Evolutionary conservation across 2,329 filamentous ascomycete species (phyloP), one percentile per base, ranked within the genome.

Genomic region (Tolypocladium ovalisporum): DNA sequence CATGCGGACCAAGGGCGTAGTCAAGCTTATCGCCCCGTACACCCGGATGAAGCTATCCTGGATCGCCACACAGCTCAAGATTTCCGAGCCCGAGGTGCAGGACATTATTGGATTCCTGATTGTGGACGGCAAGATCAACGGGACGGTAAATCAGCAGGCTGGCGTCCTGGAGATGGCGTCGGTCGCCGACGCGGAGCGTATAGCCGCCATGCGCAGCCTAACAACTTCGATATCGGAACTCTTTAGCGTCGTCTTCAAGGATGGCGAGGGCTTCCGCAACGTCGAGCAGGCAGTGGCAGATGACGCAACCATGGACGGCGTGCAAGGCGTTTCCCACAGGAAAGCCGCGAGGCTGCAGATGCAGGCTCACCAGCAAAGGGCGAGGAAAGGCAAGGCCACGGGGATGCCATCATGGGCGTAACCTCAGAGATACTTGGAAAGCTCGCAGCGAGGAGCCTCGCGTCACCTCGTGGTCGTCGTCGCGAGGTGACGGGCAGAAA

Each of bases 81-180:
- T 99, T 62, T 86, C 87, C 34, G 82, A 90, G 52, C 76, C 83
- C 17, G 94, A 99, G 73, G 91, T 96, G 3, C 88, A 95, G 74
- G 94, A 99, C 66, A 97, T 99, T 61, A 76, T 97, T n/a, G 88
- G 91, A 53, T 96, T 92, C 74, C 79, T 97, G 56, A 97, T 99
- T 62, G 83, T 97, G 60, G 90, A 96, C 69, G 87, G 89, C 67
- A 90, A 91, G 70, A 85, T 99, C 63, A 80, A 85, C 54, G 94
- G 90, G 61, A 88, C 87, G 71, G 93, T 99, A 67, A 89, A 99
- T 73, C 90, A 97, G 74, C 85, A 91, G 72, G 81, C 83, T 58
- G 91, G 93, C 52, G 89, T 86, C 0, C 85, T 99, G 27, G 85
- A 91, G 72, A 90, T 97, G 60, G 84, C 87, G 59, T 88, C 85